These are phyloP conservation scores for Conticribra weissflogii DNA, from an alignment of 108 stramenopile genomes.

Conservation along the genomic window DNA sequence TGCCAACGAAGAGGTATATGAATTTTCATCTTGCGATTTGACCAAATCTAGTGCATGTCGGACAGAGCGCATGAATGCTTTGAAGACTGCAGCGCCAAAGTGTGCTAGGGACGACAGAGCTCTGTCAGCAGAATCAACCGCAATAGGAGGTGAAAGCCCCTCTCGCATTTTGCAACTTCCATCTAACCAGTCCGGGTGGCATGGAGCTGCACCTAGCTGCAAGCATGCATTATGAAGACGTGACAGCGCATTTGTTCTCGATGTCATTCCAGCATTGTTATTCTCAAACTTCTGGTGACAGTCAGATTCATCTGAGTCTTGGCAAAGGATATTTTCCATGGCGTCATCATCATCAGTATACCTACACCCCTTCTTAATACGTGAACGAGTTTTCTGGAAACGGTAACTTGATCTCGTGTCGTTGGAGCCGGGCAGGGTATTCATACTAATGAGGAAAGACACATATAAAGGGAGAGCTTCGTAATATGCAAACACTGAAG, in stretches of 20 bases:
- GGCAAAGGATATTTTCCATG: conserved; percentile 19
- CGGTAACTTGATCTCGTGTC: conserved; percentile 21
- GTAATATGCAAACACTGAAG: conserved; percentile 42
- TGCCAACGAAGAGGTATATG: conserved; percentile 15
- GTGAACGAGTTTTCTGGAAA: conserved; percentile 19
- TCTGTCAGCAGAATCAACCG: conserved; percentile 51
- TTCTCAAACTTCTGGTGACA: conserved; percentile 11
- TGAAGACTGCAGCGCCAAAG: conserved; percentile 47
- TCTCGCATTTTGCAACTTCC: conserved; percentile 50
- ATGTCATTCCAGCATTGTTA: conserved; percentile 12
- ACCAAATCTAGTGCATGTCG: conserved; percentile 4
- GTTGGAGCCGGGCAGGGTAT: conserved; percentile 55
- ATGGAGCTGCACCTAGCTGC: conserved; percentile 72
- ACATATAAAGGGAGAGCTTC: conserved; percentile 61
- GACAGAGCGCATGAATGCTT: conserved; percentile 35
- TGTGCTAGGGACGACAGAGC: conserved; percentile 53
- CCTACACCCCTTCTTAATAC: conserved; percentile 28
- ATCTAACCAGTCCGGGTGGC: conserved; percentile 86
- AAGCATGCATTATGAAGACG: conserved; percentile 64
- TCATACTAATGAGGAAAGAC: conserved; percentile 58
- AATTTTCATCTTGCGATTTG: background rate
- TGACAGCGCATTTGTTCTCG: conserved; percentile 33
- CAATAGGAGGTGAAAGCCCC: conserved; percentile 42
- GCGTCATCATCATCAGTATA: conserved; percentile 29
- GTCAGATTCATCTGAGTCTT: conserved; percentile 28